Conservation (phyloP, 352 stramenopile genomes). For the Globisporangium spinosum region DNA sequence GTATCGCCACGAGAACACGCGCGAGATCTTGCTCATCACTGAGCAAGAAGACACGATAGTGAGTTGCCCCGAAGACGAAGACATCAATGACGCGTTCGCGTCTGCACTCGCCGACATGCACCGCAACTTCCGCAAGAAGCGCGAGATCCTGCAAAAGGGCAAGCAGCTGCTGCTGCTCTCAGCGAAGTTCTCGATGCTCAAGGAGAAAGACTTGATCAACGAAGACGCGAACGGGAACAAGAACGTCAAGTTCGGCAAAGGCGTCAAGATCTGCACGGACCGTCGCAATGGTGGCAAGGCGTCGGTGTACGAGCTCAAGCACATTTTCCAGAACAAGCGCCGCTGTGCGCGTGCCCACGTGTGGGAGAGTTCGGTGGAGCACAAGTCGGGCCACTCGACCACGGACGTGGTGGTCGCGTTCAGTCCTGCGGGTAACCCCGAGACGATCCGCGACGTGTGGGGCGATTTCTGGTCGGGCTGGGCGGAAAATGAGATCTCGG, state of each 20-base stretch:
- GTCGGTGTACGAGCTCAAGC: conserved; percentile 78
- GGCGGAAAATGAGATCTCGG: conserved; percentile 76
- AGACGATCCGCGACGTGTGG: conserved; percentile 83
- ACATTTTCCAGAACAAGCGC: conserved; percentile 85
- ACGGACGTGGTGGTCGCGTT: conserved; percentile 77
- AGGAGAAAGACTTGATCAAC: conserved; percentile 83
- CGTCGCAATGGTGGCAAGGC: conserved; percentile 35
- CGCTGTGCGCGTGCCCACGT: conserved; percentile 73
- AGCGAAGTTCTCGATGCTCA: conserved; percentile 88
- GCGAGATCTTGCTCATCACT: conserved; percentile 76
- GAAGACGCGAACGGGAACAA: conserved; percentile 85
- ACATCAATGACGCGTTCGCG: conserved; percentile 79
- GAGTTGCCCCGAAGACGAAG: conserved; percentile 65
- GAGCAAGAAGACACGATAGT: conserved; percentile 82
- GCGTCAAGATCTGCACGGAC: conserved; percentile 74
- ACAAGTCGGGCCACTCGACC: conserved; percentile 29
- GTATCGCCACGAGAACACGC: conserved; percentile 36
- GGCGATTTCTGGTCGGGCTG: conserved; percentile 86
- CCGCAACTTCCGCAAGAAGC: conserved; percentile 65
- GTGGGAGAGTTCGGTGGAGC: conserved; percentile 65
- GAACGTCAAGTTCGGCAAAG: conserved; percentile 78
- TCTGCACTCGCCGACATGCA: conserved; percentile 72
- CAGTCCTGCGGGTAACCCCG: conserved; percentile 68
- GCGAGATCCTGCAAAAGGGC: conserved; percentile 70
- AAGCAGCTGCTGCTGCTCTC: conserved; percentile 79